Conservation (phyloP, 139 green algal genomes). For the Chlorella sp. region DNA sequence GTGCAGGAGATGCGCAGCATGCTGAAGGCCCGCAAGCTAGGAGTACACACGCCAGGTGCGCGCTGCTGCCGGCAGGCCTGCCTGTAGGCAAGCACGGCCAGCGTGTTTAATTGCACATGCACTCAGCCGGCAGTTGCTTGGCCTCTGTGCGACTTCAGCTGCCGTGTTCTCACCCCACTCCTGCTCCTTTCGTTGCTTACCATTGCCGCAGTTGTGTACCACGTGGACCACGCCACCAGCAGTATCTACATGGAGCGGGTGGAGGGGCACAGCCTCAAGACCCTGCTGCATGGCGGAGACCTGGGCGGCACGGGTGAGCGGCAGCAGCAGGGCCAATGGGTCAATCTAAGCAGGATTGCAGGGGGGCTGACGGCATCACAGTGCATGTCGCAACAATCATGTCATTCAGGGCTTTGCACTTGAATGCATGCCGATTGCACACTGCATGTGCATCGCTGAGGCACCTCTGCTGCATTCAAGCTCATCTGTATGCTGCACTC, state of each 20-base stretch:
- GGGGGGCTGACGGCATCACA: no score
- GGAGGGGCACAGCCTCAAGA: conserved; percentile 71
- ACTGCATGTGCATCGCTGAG: no score
- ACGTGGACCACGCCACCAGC: conserved; percentile 63
- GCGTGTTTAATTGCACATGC: not conserved
- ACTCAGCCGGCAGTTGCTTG: not conserved
- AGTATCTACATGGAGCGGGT: conserved; percentile 81
- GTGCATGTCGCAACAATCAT: no score
- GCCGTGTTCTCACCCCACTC: no score
- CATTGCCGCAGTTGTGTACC: conserved; percentile 56
- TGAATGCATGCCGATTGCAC: no score
- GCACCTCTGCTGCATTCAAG: no score
- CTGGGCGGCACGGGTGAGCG: conserved; percentile 28
- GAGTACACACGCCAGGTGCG: conserved; percentile 63
- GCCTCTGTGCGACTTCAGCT: not conserved
- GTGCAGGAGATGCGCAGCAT: conserved; percentile 75
- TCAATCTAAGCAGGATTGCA: no score
- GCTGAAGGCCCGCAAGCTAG: conserved; percentile 75
- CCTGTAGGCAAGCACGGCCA: not conserved
- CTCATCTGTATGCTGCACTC: no score
- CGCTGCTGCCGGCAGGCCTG: not conserved
- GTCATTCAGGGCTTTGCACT: no score
- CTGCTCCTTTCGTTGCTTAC: not conserved
- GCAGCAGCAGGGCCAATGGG: no score
- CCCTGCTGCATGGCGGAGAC: conserved; percentile 41